Base-by-base conservation (phyloP, 2,329 filamentous ascomycete genomes). In the Colletotrichum horii region DNA sequence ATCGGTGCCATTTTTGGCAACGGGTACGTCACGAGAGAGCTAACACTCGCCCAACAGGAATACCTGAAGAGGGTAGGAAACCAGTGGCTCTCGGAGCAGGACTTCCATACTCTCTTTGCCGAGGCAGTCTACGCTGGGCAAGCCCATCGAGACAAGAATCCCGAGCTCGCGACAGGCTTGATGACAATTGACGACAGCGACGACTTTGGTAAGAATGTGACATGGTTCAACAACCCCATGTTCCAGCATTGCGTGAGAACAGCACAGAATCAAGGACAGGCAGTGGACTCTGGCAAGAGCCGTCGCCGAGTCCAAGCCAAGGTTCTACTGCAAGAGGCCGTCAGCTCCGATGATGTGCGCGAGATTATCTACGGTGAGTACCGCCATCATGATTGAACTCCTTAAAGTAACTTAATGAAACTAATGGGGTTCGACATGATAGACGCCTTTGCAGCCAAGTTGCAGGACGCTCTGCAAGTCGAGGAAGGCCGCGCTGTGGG, bases 51-150 rank as follows among this genome's bases (percentile, higher is more conserved):
- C 12, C 24, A 71, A 24, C 75, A 61, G 66, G 66, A 61, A 52
- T 68, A 26, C 69, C 48, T 34, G 9, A 30, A 48, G 66, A 56
- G 58, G 19, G 64, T 68, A 6, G 68, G 66, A 4, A 61, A 77
- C n/a, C 72, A 76, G 62, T 65, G 56, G 4, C 11, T 80, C 7
- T 78, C 74, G 1, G 79, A 80, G 65, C 73, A 72, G 2, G 86
- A 88, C 24, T 79, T 88, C 6, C 85, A 86, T 69, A 79, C 84
- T 6, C 74, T 84, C 26, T 85, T 89, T 62, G 85, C 85, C 1
- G 85, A 89, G 75, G 85, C 83, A 1, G 82, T 89, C 7, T 55
- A 83, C 0, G 81, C 82, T 26, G 83, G 85, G 11, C 79, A 70
- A 4, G 80, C 80, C 0, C n/a, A 34, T 3, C 34, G 30, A 19